Conservation (phyloP, 2,329 filamentous ascomycete species). For the Lasiodiplodia sp. region DNA sequence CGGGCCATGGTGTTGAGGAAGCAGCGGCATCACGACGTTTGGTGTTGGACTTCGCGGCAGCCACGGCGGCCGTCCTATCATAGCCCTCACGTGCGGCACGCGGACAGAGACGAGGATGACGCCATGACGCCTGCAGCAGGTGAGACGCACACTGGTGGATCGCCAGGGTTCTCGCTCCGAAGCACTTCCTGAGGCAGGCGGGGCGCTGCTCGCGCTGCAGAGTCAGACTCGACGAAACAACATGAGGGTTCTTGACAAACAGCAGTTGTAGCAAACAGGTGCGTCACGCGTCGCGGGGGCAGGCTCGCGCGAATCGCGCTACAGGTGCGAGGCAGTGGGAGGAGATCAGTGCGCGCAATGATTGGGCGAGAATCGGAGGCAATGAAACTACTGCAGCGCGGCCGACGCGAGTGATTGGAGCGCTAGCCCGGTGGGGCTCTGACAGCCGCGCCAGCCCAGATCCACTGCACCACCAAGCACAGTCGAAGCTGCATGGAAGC, state of each 20-base stretch:
- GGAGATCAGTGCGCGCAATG: not conserved
- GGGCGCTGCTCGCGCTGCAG: no score
- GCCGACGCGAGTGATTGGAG: slow-evolving; percentile 8
- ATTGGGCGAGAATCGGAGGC: slow-evolving; percentile 19
- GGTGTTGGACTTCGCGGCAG: not conserved
- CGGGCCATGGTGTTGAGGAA: slow-evolving; percentile 10
- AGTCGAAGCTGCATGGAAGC: slow-evolving; percentile 17
- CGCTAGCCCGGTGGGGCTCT: not conserved
- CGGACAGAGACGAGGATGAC: not conserved
- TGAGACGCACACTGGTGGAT: slow-evolving; percentile 18
- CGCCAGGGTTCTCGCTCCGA: slow-evolving; percentile 14
- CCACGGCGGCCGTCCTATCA: not conserved
- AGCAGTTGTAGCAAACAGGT: not conserved
- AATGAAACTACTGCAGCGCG: slow-evolving; percentile 8
- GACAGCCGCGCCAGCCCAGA: not conserved
- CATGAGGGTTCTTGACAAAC: not conserved
- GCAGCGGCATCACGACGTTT: not conserved
- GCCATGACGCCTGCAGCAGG: slow-evolving; percentile 20
- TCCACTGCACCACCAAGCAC: slow-evolving; percentile 11
- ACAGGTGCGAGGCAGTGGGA: not conserved
- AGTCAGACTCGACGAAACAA: not conserved
- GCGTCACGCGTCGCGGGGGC: not conserved
- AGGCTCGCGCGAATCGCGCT: not conserved
- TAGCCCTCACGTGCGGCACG: not conserved
- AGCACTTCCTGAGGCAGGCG: not conserved